Conservation (phyloP, 176 grass and related monocot genomes). For the Calamus simplicifolius region DNA sequence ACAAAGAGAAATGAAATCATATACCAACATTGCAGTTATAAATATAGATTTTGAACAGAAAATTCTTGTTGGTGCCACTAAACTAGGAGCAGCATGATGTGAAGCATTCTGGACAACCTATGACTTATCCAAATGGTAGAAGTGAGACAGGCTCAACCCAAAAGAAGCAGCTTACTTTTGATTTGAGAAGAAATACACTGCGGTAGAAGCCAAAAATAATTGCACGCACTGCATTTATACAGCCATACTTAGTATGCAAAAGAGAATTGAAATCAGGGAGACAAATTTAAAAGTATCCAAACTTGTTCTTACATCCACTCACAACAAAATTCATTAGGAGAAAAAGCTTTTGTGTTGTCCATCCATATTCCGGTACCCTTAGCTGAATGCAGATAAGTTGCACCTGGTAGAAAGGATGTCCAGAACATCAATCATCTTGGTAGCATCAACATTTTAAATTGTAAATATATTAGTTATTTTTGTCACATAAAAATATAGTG, state of each 20-base stretch:
- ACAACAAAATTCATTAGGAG: slow-evolving; percentile 84
- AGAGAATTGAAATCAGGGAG: background rate
- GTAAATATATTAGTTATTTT: no score
- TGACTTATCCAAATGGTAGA: no score
- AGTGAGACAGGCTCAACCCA: no score
- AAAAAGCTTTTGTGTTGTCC: slow-evolving; percentile 95
- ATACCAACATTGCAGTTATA: no score
- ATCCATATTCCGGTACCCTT: slow-evolving; percentile 92
- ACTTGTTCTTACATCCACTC: slow-evolving; percentile 46
- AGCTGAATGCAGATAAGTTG: slow-evolving; percentile 74
- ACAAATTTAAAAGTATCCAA: slow-evolving; percentile 1
- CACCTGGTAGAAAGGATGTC: slow-evolving; percentile 23
- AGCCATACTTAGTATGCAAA: slow-evolving; percentile 1
- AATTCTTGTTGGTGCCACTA: no score
- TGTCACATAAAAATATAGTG: no score
- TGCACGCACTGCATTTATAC: slow-evolving; percentile 21
- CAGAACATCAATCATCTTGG: no score
- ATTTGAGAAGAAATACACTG: slow-evolving; percentile 19
- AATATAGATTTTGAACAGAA: no score
- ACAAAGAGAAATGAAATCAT: no score
- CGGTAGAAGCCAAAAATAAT: slow-evolving; percentile 1
- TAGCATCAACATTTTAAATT: no score
- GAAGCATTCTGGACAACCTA: no score
- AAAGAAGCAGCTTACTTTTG: slow-evolving; percentile 5
- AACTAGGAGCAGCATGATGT: no score